These are phyloP conservation scores for Jatropha podagrica DNA, from an alignment of 441 rosid species.

Conservation along the genomic window DNA sequence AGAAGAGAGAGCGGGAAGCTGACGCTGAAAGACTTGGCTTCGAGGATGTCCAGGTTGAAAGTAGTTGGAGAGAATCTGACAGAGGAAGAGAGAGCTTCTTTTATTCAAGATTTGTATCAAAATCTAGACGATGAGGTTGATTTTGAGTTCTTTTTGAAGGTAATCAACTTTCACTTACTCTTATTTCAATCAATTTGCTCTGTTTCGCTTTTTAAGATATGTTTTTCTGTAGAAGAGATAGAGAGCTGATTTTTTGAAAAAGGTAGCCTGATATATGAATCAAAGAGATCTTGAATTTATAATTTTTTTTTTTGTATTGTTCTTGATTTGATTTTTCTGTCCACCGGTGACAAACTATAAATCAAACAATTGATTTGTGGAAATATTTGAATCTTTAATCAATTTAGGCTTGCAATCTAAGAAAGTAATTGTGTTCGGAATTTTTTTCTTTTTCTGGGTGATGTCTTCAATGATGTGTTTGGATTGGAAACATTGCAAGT, in stretches of 20 bases:
- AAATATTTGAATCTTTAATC: not conserved
- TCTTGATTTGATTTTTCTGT: not conserved
- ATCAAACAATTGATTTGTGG: not conserved
- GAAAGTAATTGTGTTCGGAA: not conserved
- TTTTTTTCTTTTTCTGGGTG: not conserved
- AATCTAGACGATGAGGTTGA: slow-evolving; percentile 76
- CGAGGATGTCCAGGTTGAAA: slow-evolving; percentile 82
- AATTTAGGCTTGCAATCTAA: not conserved
- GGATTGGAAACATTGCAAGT: not conserved
- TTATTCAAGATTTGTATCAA: slow-evolving; percentile 63
- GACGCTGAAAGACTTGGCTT: slow-evolving; percentile 72
- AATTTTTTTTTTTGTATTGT: not conserved
- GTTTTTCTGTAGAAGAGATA: not conserved
- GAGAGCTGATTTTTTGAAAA: not conserved
- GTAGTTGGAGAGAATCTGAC: slow-evolving; percentile 77
- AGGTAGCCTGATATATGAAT: not conserved
- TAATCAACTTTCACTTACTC: slow-evolving; percentile 15
- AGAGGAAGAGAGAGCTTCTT: slow-evolving; percentile 64
- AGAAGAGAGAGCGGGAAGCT: slow-evolving; percentile 92
- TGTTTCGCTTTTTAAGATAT: not conserved
- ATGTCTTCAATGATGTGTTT: not conserved
- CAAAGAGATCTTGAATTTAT: slow-evolving; percentile 2
- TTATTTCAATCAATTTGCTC: not conserved
- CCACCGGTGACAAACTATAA: not conserved
- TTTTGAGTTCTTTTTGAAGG: slow-evolving; percentile 91